Evolutionary conservation across 2,329 filamentous ascomycete species (phyloP).

Genomic region (Lecanicillium sp.): DNA sequence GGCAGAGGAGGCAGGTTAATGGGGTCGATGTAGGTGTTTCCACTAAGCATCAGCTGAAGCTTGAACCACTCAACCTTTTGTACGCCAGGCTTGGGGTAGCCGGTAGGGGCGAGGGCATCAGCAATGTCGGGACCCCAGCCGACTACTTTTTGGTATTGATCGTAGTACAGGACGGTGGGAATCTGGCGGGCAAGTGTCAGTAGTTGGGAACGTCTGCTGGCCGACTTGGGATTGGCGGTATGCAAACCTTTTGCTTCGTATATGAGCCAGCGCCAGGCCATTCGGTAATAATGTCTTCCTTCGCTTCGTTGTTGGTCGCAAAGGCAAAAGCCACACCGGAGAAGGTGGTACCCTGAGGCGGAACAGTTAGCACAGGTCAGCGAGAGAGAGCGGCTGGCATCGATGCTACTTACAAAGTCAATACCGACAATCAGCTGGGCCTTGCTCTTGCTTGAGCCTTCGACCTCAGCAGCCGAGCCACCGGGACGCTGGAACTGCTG

Average conservation of each 20-base stretch:
- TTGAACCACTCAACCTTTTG: constrained; percentile 99
- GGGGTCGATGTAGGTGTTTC: constrained; percentile 98
- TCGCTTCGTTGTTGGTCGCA: constrained; percentile 93
- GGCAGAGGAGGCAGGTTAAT: constrained; percentile 97
- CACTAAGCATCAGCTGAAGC: constrained; percentile 95
- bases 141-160: constrained; percentile 99
- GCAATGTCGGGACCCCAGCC: constrained; percentile 98
- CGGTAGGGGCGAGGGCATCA: constrained; percentile 90
- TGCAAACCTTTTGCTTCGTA: constrained; percentile 87
- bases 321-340: constrained; percentile 96
- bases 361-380: constrained; percentile 13
- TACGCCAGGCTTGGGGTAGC: constrained; percentile 94
- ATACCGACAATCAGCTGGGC: constrained; percentile 97
- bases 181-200: constrained; percentile 52
- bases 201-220: background rate
- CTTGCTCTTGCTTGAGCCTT: constrained; percentile 83
- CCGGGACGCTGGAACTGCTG: constrained; percentile 36
- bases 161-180: constrained; percentile 98
- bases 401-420: constrained; percentile 68
- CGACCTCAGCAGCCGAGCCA: constrained; percentile 62
- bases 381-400: background rate
- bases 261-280: constrained; percentile 97
- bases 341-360: constrained; percentile 82
- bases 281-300: constrained; percentile 98
- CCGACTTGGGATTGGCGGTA: too few species aligned